Base-by-base conservation (phyloP, 306 rosid species). In the Cicer pinnatifidum region DNA sequence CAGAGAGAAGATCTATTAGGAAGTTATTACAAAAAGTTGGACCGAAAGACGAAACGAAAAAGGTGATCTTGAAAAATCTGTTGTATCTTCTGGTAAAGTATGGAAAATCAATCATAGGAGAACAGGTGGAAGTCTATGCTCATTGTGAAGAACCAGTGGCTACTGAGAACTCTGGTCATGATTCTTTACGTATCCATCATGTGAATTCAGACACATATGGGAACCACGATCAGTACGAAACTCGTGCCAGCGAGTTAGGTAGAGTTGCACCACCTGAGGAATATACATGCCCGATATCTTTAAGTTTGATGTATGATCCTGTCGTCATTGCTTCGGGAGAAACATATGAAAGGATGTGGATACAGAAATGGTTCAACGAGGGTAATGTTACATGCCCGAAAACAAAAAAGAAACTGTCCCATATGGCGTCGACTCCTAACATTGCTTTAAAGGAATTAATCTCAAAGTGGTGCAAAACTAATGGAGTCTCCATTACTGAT, bases 311-410 rank as follows among this genome's bases (percentile, higher is more conserved):
- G 92, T 85, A 82, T 47, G 96, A 93, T 74, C 98, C 98, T 60
- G 98, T 93, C 63, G 86, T 88, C 40, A 78, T 93, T 78, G 93
- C 85, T 35, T 93, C 97, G 33, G 97, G 96, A 68, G 81, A 47
- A 73, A 88, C 98, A 65, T 91, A 72, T 73, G 97, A 93, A 83
- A 88, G 87, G 80, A 82, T 83, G 85, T 91, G 91, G 93, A 89
- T 91, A 75, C 90, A 88, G 38, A 93, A 89, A 80, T 93, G 96
- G 97, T 85, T 93, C 81, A 84, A 78, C 15, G 96, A 93, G 89
- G 96, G 97, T 57, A 75, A 88, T 75, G 78, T 82, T 62, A 75
- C 71, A 12, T 91, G 98, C 80, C 98, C 92, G 8, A 83, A 84
- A 80, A 88, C 91, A 19, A 51, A 68, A 66, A 64, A 45, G 77